Base-by-base conservation (phyloP, 345 rosid genomes). In the Kandelia obovata region DNA sequence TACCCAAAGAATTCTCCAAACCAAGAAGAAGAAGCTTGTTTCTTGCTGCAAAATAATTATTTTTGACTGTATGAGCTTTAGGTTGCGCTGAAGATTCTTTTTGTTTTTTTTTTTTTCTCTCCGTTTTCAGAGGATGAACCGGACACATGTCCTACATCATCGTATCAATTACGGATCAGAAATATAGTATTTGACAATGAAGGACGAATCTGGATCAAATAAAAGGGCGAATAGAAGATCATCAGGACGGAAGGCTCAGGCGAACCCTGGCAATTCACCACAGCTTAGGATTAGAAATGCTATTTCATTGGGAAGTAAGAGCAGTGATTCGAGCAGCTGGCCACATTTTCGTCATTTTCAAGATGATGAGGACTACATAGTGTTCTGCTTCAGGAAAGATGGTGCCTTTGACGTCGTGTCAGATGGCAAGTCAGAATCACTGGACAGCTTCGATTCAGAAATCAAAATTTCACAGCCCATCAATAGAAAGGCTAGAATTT, bases 101-200 rank as follows among this genome's bases (percentile, higher is more conserved):
- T 19, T 53, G 21, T 62, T 30, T 2, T 73, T 53, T 66, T 23
- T 55, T 53, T 21, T 15, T 62, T 43, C 2, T 73, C 46, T 58
- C 49, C 46, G 49, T 13, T 69, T 71, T 79, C 78, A 68, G 88
- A 70, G 28, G 83, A 84, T 31, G 86, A 84, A 63, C 61, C 55
- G 49, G 83, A 76, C 26, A 32, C 47, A 20, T 62, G 11, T 69
- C 78, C 5, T 16, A 64, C 71, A 67, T 43, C 70, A 52, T 58
- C 68, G 7, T 46, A 65, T 26, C 67, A 69, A 71, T 31, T 28
- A 51, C 55, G 73, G 16, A 66, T 66, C 55, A 58, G 62, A 69
- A 71, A 60, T 53, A 57, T 64, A 61, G 76, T 61, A 17, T 53
- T 58, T 6, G 75, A 72, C 1, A 3, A 52, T 51, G 37, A 75